phyloP scores from a whole-genome alignment of 768 basidiomycete species.

The Clavulina sp. region DNA sequence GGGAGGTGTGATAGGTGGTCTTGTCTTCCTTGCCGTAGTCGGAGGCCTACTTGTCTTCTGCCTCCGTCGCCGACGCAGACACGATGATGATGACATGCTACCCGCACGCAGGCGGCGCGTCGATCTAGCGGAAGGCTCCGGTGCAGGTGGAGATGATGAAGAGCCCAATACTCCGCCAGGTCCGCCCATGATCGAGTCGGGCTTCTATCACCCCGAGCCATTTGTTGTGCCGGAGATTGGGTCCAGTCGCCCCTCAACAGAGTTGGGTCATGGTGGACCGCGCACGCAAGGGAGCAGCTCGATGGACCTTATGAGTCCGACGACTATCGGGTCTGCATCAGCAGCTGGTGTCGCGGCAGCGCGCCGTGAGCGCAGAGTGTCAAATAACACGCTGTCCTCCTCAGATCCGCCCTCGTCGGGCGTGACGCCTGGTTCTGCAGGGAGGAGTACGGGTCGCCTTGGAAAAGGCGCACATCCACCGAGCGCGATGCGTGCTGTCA shows the following conservation, averaged over 20 bases:
- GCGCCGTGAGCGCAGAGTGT: no score
- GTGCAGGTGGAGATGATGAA: no score
- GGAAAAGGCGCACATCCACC: constrained; percentile 3
- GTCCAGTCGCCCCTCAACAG: not conserved
- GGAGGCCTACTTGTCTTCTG: constrained; percentile 6
- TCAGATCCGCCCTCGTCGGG: not conserved
- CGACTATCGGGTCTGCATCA: not conserved
- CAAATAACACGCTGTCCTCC: no score
- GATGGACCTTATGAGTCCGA: not conserved
- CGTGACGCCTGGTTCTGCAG: not conserved
- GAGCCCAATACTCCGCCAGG: not conserved
- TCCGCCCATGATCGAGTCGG: not conserved
- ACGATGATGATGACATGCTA: not conserved
- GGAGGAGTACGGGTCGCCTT: not conserved
- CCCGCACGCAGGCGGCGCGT: no score
- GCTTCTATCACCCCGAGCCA: not conserved
- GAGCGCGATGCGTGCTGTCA: constrained; percentile 8
- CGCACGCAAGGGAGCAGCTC: no score
- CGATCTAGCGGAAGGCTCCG: constrained; percentile 8
- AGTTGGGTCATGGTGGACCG: no score
- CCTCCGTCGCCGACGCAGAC: constrained; percentile 3
- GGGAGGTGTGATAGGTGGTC: constrained; percentile 8
- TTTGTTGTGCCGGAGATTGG: not conserved
- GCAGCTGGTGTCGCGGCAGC: not conserved
- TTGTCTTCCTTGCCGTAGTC: not conserved